Base-by-base conservation (phyloP, 345 rosid species). In the Dimocarpus longan region DNA sequence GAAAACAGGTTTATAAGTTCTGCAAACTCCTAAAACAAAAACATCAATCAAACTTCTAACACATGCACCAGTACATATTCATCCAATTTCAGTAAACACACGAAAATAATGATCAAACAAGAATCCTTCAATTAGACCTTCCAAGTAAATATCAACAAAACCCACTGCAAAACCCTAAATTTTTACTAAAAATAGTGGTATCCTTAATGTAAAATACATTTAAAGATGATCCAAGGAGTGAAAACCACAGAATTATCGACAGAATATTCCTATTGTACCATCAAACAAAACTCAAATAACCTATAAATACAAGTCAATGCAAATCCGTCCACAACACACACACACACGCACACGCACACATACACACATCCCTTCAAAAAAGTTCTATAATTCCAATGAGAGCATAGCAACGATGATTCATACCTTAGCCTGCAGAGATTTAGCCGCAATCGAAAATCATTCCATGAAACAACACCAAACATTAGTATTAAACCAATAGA, bases 341-440 rank as follows among this genome's bases (percentile, higher is more conserved):
- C 10, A 54, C 1, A 54, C 5, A 19, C 26, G 28, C 28, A 26
- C 28, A 26, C 1, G 28, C 1, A 1, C 28, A 26, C 28, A 26
- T 1, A 26, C 28, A 26, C 28, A 0, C 28, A 26, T 1, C 28
- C 28, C 42, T 28, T 52, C 26, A n/a, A 75, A 50, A 16, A 68
- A 39, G 19, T 4, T n/a, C 15, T 50, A 52, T 13, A 50, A 76
- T 66, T n/a, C 8, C 1, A 19, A 32, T 3, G 4, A 37, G 75
- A 42, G 67, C 65, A 70, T 10, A 78, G 65, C n/a, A 75, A 37
- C 24, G 19, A 52, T 8, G 62, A 76, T 54, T 59, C 87, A 19
- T 91, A 95, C 99, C 99, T 95, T 94, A 72, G 91, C 97, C 99
- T 95, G 90, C 76, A 81, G 71, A 80, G 57, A 67, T 80, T 81